Evolutionary conservation across 176 grass and related monocot genomes (phyloP).

Genomic region (Secale cereale): DNA sequence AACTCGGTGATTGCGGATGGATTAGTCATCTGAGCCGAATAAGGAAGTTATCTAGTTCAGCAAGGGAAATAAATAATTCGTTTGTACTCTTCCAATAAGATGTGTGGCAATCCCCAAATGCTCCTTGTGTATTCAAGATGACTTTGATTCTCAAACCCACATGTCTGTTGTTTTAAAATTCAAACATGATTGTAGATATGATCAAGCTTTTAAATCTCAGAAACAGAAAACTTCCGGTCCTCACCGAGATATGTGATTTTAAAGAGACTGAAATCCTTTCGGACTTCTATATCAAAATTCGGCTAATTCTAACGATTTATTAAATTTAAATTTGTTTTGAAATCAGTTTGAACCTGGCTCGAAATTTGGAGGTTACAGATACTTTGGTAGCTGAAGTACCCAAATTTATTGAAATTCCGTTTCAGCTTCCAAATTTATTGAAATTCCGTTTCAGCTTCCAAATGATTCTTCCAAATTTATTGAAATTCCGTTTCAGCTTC

Average conservation of each 20-base stretch:
- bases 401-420: no score
- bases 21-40: constrained; percentile 50
- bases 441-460: no score
- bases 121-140: constrained; percentile 8
- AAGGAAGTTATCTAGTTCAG: background rate
- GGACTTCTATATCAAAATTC: background rate
- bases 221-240: background rate
- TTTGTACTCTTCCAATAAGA: constrained; percentile 38
- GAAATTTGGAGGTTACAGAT: background rate
- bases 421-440: no score
- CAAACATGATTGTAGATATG: background rate
- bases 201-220: background rate
- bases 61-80: constrained; percentile 6
- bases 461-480: no score
- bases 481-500: no score
- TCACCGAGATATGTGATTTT: background rate
- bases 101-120: background rate
- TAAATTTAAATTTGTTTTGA: no score
- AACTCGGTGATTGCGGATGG: constrained; percentile 79
- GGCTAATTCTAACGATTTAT: background rate
- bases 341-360: background rate
- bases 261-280: no score
- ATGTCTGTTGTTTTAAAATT: background rate
- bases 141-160: background rate
- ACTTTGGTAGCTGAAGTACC: background rate